Evolutionary conservation across 148 eudicot genomes (phyloP).

Genomic region (Drosera capensis): DNA sequence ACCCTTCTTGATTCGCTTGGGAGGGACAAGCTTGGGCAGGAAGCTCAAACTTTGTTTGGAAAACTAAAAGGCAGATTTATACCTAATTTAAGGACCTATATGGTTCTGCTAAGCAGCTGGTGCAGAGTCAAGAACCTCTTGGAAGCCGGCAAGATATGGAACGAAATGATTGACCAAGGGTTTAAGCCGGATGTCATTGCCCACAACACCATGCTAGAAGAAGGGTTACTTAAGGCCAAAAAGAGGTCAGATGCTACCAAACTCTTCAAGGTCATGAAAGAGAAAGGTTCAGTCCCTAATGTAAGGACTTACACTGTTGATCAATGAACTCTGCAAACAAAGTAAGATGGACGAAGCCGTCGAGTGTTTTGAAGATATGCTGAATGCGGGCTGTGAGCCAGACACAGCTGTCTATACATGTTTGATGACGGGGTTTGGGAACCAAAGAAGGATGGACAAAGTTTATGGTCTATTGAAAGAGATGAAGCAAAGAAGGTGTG

Average conservation of each 20-base stretch:
- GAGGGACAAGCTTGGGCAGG: conserved; percentile 58
- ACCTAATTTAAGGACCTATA: conserved; percentile 38
- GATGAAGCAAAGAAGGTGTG: conserved; percentile 64
- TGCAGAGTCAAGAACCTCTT: conserved; percentile 57
- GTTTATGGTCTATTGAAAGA: conserved; percentile 50
- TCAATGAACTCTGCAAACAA: conserved; percentile 66
- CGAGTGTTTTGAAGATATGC: conserved; percentile 52
- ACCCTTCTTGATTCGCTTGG: conserved; percentile 56
- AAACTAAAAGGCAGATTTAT: conserved; percentile 45
- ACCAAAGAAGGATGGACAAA: conserved; percentile 58
- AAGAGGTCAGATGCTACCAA: conserved; percentile 65
- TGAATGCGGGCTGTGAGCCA: conserved; percentile 43
- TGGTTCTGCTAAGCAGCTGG: conserved; percentile 70
- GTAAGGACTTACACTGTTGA: conserved; percentile 65
- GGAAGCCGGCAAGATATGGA: conserved; percentile 84
- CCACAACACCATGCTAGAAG: conserved; percentile 73
- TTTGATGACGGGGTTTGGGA: conserved; percentile 75
- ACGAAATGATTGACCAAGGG: conserved; percentile 71
- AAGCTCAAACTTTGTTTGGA: conserved; percentile 54
- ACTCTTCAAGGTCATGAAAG: conserved; percentile 70
- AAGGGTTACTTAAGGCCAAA: conserved; percentile 55
- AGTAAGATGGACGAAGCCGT: conserved; percentile 50
- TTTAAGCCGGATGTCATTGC: conserved; percentile 65
- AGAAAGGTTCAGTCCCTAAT: conserved; percentile 72
- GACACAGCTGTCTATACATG: conserved; percentile 79